phyloP scores from a whole-genome alignment of 2,329 filamentous ascomycete species.

The Aspergillus ochraceoroseus region DNA sequence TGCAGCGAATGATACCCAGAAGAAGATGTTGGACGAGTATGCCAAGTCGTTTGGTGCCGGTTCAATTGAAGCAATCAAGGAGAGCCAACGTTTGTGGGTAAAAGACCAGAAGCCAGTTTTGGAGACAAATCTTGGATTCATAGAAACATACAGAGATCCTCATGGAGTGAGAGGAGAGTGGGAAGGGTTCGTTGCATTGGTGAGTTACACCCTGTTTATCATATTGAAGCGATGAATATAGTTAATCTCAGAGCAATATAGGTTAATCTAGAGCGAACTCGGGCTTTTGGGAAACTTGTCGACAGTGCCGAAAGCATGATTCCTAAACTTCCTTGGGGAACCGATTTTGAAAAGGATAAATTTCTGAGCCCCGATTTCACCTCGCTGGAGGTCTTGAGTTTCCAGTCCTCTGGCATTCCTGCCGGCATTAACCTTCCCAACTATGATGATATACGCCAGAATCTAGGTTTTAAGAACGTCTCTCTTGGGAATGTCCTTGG shows the following conservation, averaged over 20 bases:
- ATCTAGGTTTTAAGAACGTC: conserved; percentile 63
- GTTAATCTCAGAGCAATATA: conserved; percentile 14
- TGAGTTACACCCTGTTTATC: conserved; percentile 19
- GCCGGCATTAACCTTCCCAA: conserved; percentile 58
- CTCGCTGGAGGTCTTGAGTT: conserved; percentile 83
- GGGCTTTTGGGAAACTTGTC: conserved; percentile 80
- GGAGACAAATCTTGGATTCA: conserved; percentile 76
- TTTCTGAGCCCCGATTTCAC: conserved; percentile 96
- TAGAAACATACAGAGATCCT: conserved; percentile 80
- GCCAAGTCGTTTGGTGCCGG: conserved; percentile 69
- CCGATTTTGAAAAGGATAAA: conserved; percentile 91
- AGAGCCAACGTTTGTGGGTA: conserved; percentile 76
- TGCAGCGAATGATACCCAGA: conserved; percentile 68
- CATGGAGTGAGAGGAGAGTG: conserved; percentile 76
- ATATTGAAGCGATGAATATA: not conserved
- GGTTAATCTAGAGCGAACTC: conserved; percentile 84
- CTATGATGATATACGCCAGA: conserved; percentile 57
- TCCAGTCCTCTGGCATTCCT: conserved; percentile 61
- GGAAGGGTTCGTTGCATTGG: conserved; percentile 73
- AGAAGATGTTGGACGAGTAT: conserved; percentile 69
- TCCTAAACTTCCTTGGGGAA: conserved; percentile 79
- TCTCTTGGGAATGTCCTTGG: conserved; percentile 88
- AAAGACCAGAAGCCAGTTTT: conserved; percentile 75
- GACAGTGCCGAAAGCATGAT: conserved; percentile 76
- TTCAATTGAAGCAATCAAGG: conserved; percentile 71